Conservation (phyloP, 1,139 yeast genomes). For the Geotrichum fermentans region DNA sequence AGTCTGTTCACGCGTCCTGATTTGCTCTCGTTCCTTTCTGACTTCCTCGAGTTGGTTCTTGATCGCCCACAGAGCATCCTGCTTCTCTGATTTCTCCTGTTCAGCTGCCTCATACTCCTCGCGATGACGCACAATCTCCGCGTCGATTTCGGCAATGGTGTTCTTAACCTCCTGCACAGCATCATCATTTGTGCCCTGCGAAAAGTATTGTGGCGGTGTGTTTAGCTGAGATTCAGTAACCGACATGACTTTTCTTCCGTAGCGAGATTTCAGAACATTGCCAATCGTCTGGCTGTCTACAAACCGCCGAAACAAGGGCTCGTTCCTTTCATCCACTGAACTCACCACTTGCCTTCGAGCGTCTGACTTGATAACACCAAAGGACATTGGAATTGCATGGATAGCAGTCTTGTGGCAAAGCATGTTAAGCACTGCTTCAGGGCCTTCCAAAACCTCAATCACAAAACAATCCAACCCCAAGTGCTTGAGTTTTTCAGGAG, state of each 20-base stretch:
- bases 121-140: not conserved
- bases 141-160: not conserved
- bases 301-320: slow-evolving; percentile 50
- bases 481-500: slow-evolving; percentile 39
- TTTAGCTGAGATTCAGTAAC: slow-evolving; percentile 4
- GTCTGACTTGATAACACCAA: slow-evolving; percentile 40
- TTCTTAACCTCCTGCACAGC: not conserved
- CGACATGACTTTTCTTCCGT: slow-evolving; percentile 19
- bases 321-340: slow-evolving; percentile 34
- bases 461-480: slow-evolving; percentile 79
- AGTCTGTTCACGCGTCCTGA: not conserved
- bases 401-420: slow-evolving; percentile 56
- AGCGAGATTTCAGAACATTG: slow-evolving; percentile 47
- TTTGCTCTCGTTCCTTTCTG: not conserved
- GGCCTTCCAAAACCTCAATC: slow-evolving; percentile 69
- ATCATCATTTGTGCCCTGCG: slow-evolving; percentile 8
- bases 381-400: slow-evolving; percentile 61
- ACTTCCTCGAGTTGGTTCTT: not conserved
- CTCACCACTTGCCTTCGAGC: slow-evolving; percentile 39
- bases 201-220: slow-evolving; percentile 6
- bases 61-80: not conserved
- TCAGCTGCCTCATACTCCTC: not conserved
- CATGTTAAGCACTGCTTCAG: slow-evolving; percentile 68
- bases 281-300: slow-evolving; percentile 56
- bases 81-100: not conserved